These are phyloP conservation scores for Pelargonium cotyledonis DNA, from an alignment of 441 rosid genomes.

Conservation along the genomic window DNA sequence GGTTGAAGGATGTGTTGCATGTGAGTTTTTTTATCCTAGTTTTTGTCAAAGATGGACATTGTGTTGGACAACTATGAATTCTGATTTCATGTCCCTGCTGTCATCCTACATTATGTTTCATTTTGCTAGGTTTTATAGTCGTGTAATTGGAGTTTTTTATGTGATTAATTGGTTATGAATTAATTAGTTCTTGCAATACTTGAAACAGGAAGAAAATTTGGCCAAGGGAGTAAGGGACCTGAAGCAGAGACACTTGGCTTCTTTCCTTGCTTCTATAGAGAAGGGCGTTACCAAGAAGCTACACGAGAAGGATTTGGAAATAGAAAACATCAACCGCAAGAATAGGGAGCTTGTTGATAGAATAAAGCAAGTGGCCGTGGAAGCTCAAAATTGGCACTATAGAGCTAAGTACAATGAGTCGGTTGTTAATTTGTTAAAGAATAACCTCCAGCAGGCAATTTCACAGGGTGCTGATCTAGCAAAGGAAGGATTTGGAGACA, in stretches of 20 bases:
- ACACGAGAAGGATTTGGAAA: constrained; percentile 61
- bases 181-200: background rate
- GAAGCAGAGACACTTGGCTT: constrained; percentile 57
- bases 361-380: constrained; percentile 51
- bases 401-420: constrained; percentile 71
- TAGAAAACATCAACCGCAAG: constrained; percentile 57
- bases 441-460: constrained; percentile 60
- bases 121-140: too few species aligned
- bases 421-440: constrained; percentile 50
- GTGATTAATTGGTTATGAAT: background rate
- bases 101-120: too few species aligned
- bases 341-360: constrained; percentile 61
- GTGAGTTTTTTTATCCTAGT: too few species aligned
- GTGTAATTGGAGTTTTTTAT: too few species aligned
- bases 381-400: constrained; percentile 73
- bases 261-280: constrained; percentile 58
- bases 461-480: constrained; percentile 62
- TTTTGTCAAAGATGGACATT: too few species aligned
- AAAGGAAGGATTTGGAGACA: constrained; percentile 81
- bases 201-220: constrained; percentile 51
- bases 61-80: too few species aligned
- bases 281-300: constrained; percentile 59
- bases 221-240: constrained; percentile 59
- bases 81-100: too few species aligned
- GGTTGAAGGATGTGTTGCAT: too few species aligned